Evolutionary conservation across 441 rosid genomes (phyloP), one percentile per base, ranked within the genome.

Genomic region (Flueggea neowawraea): DNA sequence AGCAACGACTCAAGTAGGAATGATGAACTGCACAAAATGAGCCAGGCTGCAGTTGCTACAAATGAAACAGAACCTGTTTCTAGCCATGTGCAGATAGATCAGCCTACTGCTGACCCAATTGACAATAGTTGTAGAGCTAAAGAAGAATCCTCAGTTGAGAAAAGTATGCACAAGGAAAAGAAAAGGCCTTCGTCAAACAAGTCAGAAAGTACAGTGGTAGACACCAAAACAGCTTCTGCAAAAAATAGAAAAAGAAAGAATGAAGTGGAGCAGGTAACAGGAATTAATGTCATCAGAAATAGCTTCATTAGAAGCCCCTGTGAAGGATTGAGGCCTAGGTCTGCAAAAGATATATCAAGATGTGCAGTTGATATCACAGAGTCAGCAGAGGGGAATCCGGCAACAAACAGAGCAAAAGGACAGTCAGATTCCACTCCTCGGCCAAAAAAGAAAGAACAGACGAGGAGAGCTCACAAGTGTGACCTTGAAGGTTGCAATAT

Each of bases 241-340:
- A 80, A 75, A 67, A 76, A 76, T 67, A 81, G 79, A 74, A 89
- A 85, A 74, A 79, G 84, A 73, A 84, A 66, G 73, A 75, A 74
- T 61, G 84, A 84, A 71, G 45, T 67, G 67, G 93, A 82, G 69
- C 65, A 51, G 67, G 63, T 75, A 64, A 63, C 73, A n/a, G 75
- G 77, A 52, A 72, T 68, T 63, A 71, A 74, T 54, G 51, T 60
- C 43, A 54, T 55, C 52, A 32, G 59, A 61, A 58, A 66, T 62
- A 81, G 81, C 69, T 95, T 88, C 71, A 86, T 90, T 47, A 84
- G 81, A 83, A 74, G 99, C 72, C 99, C 99, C 47, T 95, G 99
- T 73, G 98, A 95, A 92, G 93, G 99, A 55, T 76, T 95, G 83
- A 95, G 99, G 76, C 79, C 97, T 17, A 85, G 96, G 78, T 76